These are phyloP conservation scores for Barnettozyma botsteinii DNA, from an alignment of 805 yeast genomes.

Conservation along the genomic window DNA sequence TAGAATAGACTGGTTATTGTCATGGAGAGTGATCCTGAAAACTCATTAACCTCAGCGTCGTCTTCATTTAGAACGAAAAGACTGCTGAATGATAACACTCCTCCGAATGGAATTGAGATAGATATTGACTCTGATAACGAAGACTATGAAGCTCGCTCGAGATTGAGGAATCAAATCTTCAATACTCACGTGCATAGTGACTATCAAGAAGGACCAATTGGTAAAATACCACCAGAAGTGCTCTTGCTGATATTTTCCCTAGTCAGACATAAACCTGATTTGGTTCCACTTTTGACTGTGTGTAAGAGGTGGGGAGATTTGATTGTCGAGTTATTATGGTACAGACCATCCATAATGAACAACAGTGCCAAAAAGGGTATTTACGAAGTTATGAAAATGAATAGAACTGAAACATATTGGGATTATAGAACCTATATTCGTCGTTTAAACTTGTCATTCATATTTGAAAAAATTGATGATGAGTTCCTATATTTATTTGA, in stretches of 20 bases:
- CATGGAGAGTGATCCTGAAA: conserved; percentile 23
- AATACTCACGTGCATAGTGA: conserved; percentile 1
- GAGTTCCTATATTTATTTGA: conserved; percentile 51
- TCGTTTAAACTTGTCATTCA: conserved; percentile 72
- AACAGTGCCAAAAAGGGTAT: conserved; percentile 46
- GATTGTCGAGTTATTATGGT: conserved; percentile 79
- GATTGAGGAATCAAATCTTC: conserved; percentile 6
- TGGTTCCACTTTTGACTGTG: conserved; percentile 58
- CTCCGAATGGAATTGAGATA: conserved; percentile 10
- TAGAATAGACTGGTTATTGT: no score
- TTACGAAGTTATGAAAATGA: conserved; percentile 46
- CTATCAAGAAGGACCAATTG: conserved; percentile 19
- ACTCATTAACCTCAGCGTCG: conserved; percentile 17
- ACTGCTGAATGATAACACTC: conserved; percentile 7
- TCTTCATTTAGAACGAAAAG: conserved; percentile 13
- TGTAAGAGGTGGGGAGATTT: conserved; percentile 78
- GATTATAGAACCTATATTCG: conserved; percentile 65
- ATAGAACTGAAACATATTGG: conserved; percentile 49
- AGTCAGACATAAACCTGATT: conserved; percentile 52
- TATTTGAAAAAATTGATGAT: conserved; percentile 64
- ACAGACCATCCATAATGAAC: conserved; percentile 68
- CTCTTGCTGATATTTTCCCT: conserved; percentile 61
- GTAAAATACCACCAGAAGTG: conserved; percentile 46
- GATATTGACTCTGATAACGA: conserved; percentile 14
- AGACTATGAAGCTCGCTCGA: conserved; percentile 11